A percentile compares a stretch with the other conserved stretches of the same genome.
Evolutionary conservation across 495 filamentous ascomycete genomes (phyloP).

Genomic region (Evansstolkia leycettana): DNA sequence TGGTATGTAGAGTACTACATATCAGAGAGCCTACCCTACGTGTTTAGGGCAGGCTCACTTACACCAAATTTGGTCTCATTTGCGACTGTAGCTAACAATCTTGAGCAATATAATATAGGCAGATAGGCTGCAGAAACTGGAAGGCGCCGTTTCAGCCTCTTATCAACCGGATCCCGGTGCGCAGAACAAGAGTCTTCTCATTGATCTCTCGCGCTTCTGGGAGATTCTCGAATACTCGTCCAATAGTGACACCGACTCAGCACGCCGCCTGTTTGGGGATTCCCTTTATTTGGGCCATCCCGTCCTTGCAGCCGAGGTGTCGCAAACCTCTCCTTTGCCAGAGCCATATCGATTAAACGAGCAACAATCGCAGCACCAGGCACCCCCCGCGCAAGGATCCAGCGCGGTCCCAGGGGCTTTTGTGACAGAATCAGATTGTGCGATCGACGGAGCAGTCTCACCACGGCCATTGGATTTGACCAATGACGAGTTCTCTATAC

Average conservation of each 20-base stretch:
- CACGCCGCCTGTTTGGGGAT: conserved; percentile 28
- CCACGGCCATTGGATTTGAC: conserved; percentile 19
- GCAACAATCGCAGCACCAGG: conserved; percentile 9
- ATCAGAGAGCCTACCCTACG: no score
- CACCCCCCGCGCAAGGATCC: conserved; percentile 7
- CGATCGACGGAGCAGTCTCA: conserved; percentile 10
- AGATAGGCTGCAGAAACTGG: conserved; percentile 27
- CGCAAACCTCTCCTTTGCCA: conserved; percentile 32
- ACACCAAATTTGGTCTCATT: no score
- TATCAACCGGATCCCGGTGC: conserved; percentile 26
- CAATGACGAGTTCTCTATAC: conserved; percentile 35
- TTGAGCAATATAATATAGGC: conserved; percentile 16
- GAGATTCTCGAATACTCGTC: conserved; percentile 39
- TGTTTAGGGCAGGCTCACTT: no score
- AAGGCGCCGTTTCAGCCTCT: conserved; percentile 33
- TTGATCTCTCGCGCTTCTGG: conserved; percentile 38
- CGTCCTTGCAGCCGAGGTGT: conserved; percentile 22
- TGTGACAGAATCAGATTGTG: conserved; percentile 10
- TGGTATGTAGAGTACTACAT: no score
- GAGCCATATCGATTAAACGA: conserved; percentile 26
- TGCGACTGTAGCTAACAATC: not conserved
- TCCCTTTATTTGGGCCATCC: conserved; percentile 19
- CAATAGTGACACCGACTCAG: conserved; percentile 27
- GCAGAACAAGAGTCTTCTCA: conserved; percentile 32
- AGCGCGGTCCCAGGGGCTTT: conserved; percentile 7